A percentile compares a stretch with the other conserved stretches of the same genome.
Evolutionary conservation across 495 filamentous ascomycete species (phyloP).

Genomic region (Zalerion maritima): DNA sequence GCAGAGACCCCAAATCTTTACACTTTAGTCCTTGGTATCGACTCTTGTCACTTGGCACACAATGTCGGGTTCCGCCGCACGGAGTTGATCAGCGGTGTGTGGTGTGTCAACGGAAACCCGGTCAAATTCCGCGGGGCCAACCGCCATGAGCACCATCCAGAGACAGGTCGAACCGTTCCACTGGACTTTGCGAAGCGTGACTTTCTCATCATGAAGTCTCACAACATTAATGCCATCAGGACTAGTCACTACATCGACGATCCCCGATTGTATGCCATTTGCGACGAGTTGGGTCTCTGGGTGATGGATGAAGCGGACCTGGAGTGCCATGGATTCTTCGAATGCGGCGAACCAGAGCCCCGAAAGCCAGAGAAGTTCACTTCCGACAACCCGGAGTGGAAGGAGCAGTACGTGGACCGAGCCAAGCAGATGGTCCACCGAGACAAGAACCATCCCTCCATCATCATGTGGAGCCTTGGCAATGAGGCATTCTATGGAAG

Average conservation of each 20-base stretch:
- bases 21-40: slow-evolving; percentile 25
- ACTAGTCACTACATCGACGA: slow-evolving; percentile 52
- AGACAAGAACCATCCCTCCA: slow-evolving; percentile 50
- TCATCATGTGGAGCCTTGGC: slow-evolving; percentile 62
- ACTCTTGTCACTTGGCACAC: slow-evolving; percentile 29
- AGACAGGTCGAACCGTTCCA: slow-evolving; percentile 45
- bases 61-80: slow-evolving; percentile 45
- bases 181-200: slow-evolving; percentile 39
- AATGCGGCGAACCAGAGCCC: slow-evolving; percentile 23
- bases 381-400: slow-evolving; percentile 54
- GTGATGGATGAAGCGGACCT: slow-evolving; percentile 61
- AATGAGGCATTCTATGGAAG: slow-evolving; percentile 59
- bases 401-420: slow-evolving; percentile 55
- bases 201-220: slow-evolving; percentile 47
- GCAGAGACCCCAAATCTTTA: slow-evolving; percentile 55
- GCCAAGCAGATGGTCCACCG: slow-evolving; percentile 48
- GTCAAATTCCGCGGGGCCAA: slow-evolving; percentile 53
- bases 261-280: slow-evolving; percentile 43
- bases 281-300: slow-evolving; percentile 56
- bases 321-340: slow-evolving; percentile 55
- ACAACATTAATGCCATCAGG: slow-evolving; percentile 56
- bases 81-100: slow-evolving; percentile 40
- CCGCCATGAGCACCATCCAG: slow-evolving; percentile 51
- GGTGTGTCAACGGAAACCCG: slow-evolving; percentile 45
- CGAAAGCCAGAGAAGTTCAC: slow-evolving; percentile 31